Base-by-base conservation (phyloP, 1,284 basidiomycete species). In the Leccinum griseonigrum region DNA sequence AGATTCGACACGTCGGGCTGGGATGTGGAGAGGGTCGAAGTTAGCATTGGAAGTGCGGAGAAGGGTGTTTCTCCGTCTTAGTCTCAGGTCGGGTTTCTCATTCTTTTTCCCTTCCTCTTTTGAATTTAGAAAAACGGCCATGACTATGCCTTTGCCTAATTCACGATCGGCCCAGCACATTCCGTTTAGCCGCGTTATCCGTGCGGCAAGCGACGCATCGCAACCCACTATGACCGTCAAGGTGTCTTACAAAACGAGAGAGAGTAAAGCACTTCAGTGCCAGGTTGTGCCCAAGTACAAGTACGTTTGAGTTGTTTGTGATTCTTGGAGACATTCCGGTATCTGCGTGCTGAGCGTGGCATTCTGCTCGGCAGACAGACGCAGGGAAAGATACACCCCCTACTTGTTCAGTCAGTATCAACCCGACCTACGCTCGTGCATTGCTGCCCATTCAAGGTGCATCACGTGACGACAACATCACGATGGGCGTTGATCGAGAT, bases 321-420 rank as follows among this genome's bases (percentile, higher is more conserved):
- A n/a, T 28, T 52, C 11, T 46, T 13, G 18, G 11, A 6, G 18
- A 22, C 28, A 7, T 48, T 48, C 22, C 11, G 4, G 13, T 51
- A 3, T 28, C 46, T 29, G 29, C 1, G 16, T 38, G n/a, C n/a
- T 54, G 32, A 54, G 14, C 18, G 14, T 43, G 40, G 6, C 10
- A 50, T 18, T 18, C 14, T 4, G 3, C 7, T 22, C 11, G 31
- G n/a, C 63, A 92, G 91, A 64, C 95, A 98, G 77, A 98, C 96
- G 0, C 92, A 94, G 64, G 91, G 91, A 26, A 93, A 94, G 71
- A 79, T 81, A 60, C 89, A 92, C 76, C 92, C 94, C 0, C 22
- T 98, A 92, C 78, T 79, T 98, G 46, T 98, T 97, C 81, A 95
- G 92, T 61, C 95, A 98, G 76, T 94, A 91, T 72, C 95, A 98